Base-by-base conservation (phyloP, 164 flowering plant species). In the Macadamia integrifolia region DNA sequence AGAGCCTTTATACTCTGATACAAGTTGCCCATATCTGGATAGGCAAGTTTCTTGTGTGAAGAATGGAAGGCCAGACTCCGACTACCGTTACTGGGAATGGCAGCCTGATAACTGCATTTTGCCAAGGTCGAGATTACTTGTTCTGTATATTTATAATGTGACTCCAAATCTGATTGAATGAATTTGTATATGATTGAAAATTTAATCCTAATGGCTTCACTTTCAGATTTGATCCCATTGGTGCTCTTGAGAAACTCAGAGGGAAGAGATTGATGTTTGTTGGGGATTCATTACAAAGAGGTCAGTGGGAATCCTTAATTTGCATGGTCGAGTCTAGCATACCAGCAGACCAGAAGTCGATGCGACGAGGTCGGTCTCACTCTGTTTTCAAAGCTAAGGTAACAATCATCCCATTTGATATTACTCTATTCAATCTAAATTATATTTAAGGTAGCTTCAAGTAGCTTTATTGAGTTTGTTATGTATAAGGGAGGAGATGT, bases 241-340 rank as follows among this genome's bases (percentile, higher is more conserved):
- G 59, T 6, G 91, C 84, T 0, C 84, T 94, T 0, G 75, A 78
- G 60, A 92, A 81, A 64, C 83, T 94, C n/a, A 73, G 83, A 69
- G 93, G 93, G 42, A 90, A 94, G 81, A 86, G 90, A 75, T 65
- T 94, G 30, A 78, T 94, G 84, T 94, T 91, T 75, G 92, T 86
- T 0, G 98, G 98, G 17, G 98, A 94, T 76, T 94, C 98, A 3
- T 75, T 93, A 0, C 93, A 90, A 65, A 80, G 95, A 73, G 84
- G 87, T 42, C 97, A 92, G 62, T 94, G 96, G 96, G 80, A 87
- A 64, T 94, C 98, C 14, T 84, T 94, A 49, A 91, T 94, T 15
- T 94, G 98, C 71, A 60, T 90, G 67, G 90, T 94, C 10, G 82
- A 92, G 50, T 85, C 80, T 28, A 70, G 80, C 12, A 88, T 94